Evolutionary conservation across 75 land plant genomes (phyloP).

Genomic region (Sequoiadendron giganteum): DNA sequence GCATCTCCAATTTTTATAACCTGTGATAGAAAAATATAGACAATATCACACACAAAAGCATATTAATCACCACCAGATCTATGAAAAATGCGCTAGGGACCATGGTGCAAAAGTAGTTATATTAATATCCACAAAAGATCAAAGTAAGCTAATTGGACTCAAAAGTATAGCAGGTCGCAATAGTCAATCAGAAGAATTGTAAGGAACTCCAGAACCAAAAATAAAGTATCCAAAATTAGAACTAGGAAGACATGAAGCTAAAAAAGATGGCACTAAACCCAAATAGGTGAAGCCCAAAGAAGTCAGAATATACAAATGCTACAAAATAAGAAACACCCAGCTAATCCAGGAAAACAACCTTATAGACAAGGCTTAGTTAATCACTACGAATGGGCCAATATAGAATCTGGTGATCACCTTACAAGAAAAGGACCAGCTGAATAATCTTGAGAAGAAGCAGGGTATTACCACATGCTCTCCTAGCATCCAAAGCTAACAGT

Average conservation of each 20-base stretch:
- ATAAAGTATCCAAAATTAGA: neutral
- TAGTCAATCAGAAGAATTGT: neutral
- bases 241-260: neutral
- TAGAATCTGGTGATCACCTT: neutral
- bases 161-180: neutral
- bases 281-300: neutral
- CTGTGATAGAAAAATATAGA: slow-evolving; percentile 27
- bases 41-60: neutral
- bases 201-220: neutral
- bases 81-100: neutral
- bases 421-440: neutral
- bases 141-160: neutral
- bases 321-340: neutral
- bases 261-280: neutral
- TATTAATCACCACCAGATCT: neutral
- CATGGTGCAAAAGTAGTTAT: neutral
- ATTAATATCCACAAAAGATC: neutral
- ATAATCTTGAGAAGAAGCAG: neutral
- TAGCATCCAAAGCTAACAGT: neutral
- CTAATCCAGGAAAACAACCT: neutral
- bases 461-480: neutral
- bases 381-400: neutral
- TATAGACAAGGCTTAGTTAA: neutral
- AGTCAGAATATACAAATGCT: neutral
- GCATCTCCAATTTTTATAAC: slow-evolving; percentile 66